These are phyloP conservation scores for Solioccasus polychromus DNA, from an alignment of 768 basidiomycete species.

Conservation along the genomic window DNA sequence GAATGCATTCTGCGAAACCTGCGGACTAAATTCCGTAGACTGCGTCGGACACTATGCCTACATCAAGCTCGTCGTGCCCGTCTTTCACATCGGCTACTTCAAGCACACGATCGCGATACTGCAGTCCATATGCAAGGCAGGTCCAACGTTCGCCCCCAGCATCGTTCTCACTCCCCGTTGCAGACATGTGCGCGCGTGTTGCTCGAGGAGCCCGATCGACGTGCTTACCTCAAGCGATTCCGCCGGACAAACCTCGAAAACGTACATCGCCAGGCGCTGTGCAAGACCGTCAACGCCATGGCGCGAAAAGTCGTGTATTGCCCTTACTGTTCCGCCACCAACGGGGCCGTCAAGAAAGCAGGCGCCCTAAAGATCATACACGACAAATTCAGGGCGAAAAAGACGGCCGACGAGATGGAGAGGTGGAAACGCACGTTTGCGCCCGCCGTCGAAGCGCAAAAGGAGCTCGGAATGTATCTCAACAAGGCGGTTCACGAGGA, in stretches of 20 bases:
- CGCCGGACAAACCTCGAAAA: slow-evolving; percentile 90
- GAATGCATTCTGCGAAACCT: slow-evolving; percentile 89
- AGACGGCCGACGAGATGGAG: slow-evolving; percentile 85
- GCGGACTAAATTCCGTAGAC: slow-evolving; percentile 85
- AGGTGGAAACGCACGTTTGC: slow-evolving; percentile 82
- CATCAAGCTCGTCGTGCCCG: slow-evolving; percentile 94
- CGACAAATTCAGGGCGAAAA: slow-evolving; percentile 95
- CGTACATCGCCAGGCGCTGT: slow-evolving; percentile 76
- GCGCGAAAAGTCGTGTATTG: slow-evolving; percentile 92
- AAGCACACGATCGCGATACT: slow-evolving; percentile 91
- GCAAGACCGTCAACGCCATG: slow-evolving; percentile 79
- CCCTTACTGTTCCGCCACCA: slow-evolving; percentile 88
- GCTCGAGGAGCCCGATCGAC: slow-evolving; percentile 82
- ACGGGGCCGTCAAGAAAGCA: slow-evolving; percentile 95
- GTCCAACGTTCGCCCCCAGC: not conserved
- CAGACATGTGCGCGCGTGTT: slow-evolving; percentile 92
- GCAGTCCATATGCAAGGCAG: slow-evolving; percentile 95
- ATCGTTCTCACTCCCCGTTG: slow-evolving; percentile 1
- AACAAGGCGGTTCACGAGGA: slow-evolving; percentile 90
- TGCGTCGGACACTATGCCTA: slow-evolving; percentile 99
- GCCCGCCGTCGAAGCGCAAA: slow-evolving; percentile 80
- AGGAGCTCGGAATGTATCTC: slow-evolving; percentile 80
- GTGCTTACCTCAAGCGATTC: slow-evolving; percentile 84
- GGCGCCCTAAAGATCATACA: slow-evolving; percentile 95
- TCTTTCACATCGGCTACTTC: slow-evolving; percentile 99